Percentiles rank a stretch among this genome's conserved stretches.
Conservation (phyloP, 2,329 filamentous ascomycete genomes). For the Hypoxylon sp. region DNA sequence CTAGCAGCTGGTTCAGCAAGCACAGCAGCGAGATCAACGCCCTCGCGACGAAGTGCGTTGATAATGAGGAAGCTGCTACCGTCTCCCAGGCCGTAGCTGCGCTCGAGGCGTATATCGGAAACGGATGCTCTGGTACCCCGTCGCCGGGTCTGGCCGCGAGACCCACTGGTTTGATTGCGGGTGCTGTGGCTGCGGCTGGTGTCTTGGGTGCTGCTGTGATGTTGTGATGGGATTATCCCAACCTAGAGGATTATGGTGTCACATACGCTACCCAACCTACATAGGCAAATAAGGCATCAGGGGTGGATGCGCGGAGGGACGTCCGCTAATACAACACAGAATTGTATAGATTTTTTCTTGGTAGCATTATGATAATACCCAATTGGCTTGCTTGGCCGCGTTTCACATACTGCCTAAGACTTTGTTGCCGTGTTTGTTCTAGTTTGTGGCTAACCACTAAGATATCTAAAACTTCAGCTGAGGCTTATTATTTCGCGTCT, state of each 20-base stretch:
- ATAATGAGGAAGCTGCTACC: slow-evolving; percentile 6
- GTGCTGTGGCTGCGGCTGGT: slow-evolving; percentile 49
- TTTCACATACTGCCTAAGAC: not conserved
- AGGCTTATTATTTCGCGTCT: not conserved
- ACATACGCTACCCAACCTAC: no score
- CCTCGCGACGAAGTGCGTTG: slow-evolving; percentile 34
- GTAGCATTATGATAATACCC: slow-evolving; percentile 1
- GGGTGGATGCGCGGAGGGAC: not conserved
- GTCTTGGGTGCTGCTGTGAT: slow-evolving; percentile 55
- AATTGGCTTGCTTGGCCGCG: not conserved
- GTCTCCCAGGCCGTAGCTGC: slow-evolving; percentile 21
- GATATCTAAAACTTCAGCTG: not conserved
- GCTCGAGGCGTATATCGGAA: slow-evolving; percentile 17
- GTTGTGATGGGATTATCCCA: slow-evolving; percentile 31
- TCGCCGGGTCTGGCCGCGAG: slow-evolving; percentile 40
- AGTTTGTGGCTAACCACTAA: not conserved
- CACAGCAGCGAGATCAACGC: slow-evolving; percentile 34
- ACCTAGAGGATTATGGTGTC: not conserved
- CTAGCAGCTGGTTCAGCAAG: slow-evolving; percentile 42
- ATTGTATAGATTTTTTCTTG: no score
- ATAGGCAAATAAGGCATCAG: not conserved
- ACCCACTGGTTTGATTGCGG: slow-evolving; percentile 46
- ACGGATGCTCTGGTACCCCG: slow-evolving; percentile 1
- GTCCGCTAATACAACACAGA: not conserved
- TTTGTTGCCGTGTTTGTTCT: not conserved